Evolutionary conservation across 192 early-diverging fungal species (phyloP).

Genomic region (Tieghemiomyces parasiticus): DNA sequence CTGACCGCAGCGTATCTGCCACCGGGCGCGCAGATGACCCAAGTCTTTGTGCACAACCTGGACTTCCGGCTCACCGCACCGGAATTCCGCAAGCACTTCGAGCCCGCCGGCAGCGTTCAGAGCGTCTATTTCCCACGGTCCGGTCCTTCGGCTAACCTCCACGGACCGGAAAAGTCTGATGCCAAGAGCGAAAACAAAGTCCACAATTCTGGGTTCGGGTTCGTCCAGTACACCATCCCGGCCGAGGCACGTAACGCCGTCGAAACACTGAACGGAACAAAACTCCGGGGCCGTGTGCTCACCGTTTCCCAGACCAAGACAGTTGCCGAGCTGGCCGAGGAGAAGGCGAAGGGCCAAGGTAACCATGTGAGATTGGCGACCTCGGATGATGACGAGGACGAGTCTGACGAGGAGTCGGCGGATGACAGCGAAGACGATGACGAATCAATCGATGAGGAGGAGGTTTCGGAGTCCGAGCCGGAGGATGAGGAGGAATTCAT

Average conservation of each 20-base stretch:
- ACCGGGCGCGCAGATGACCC: conserved; percentile 40
- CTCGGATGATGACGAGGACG: conserved; percentile 19
- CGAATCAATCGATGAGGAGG: conserved; percentile 30
- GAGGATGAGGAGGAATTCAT: conserved; percentile 17
- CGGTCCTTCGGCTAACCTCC: too few relatives aligned
- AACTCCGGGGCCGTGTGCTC: conserved; percentile 53
- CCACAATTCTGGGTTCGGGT: conserved; percentile 55
- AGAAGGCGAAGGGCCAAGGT: conserved; percentile 46
- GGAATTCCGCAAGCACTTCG: not conserved
- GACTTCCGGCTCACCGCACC: conserved; percentile 34
- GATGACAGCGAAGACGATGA: conserved; percentile 28
- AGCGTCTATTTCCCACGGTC: not conserved
- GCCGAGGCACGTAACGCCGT: conserved; percentile 57
- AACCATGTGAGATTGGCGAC: conserved; percentile 34
- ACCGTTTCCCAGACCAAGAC: too few relatives aligned
- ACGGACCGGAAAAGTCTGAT: too few relatives aligned
- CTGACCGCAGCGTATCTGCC: conserved; percentile 27
- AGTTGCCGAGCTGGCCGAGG: conserved; percentile 66
- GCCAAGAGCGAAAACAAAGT: conserved; percentile 9
- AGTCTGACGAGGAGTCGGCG: conserved; percentile 23
- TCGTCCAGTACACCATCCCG: conserved; percentile 67
- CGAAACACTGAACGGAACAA: conserved; percentile 50
- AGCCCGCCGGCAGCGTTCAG: not conserved
- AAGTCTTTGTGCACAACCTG: conserved; percentile 81
- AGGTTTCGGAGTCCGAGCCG: conserved; percentile 14